Base-by-base conservation (phyloP, 129 eudicot species). In the Flaveria brownii region DNA sequence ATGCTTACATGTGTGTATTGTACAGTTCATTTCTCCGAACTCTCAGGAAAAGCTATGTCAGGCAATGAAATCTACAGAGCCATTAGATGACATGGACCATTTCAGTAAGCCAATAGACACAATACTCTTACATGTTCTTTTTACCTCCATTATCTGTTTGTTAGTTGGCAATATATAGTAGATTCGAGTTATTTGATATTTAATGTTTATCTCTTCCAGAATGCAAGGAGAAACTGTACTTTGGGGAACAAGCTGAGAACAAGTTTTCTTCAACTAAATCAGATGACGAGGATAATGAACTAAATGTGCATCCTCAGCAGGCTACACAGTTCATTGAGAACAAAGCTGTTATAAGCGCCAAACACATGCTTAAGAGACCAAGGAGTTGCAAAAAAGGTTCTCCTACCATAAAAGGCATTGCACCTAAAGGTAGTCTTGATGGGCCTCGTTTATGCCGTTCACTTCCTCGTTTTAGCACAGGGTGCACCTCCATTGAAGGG, bases 11-110 rank as follows among this genome's bases (percentile, higher is more conserved):
- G 10, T 75, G 67, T 55, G 33, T 16, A 68, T 51, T 83, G 68
- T 74, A 79, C 97, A 94, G 98, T 77, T 77, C 8, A 86, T 88
- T 78, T 85, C 98, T 79, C 98, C 98, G 70, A 77, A 86, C 62
- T 88, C 96, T 82, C 91, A 86, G 78, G 91, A 91, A 83, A 87
- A 79, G 50, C 80, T 87, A 46, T 77, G 98, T 71, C 63, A 76
- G 87, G 96, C 91, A 18, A 82, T 91, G 91, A 87, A 81, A 33
- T 84, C 83, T 56, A 33, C 66, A 3, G 82, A 77, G 60, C 23
- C 75, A 36, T 41, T 18, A 65, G 79, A 77, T 64, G 82, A 82
- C 67, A 41, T 28, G 22, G 88, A 85, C 20, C 80, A 70, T 52
- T 75, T 76, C 70, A 78, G 98, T 91, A 87, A 84, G 98, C 80